A percentile compares a stretch with the other conserved stretches of the same genome.
Evolutionary conservation across 768 basidiomycete genomes (phyloP).

Genomic region (Scleroderma bovista): DNA sequence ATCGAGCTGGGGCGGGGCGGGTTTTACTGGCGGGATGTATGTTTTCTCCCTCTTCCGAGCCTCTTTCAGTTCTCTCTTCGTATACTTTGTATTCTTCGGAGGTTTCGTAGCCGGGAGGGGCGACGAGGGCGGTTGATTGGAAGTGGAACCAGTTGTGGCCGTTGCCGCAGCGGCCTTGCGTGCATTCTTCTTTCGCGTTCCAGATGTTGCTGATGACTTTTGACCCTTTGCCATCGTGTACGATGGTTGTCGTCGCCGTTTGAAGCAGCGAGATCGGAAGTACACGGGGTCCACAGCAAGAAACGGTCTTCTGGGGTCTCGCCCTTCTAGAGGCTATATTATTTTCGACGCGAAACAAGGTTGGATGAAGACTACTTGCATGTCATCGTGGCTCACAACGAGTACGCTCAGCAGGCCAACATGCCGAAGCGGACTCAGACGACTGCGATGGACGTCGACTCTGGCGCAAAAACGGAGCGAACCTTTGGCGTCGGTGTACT

Average conservation of each 20-base stretch:
- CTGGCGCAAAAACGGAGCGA: not conserved
- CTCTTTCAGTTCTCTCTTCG: constrained; percentile 48
- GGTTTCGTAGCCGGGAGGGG: constrained; percentile 31
- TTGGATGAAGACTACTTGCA: not conserved
- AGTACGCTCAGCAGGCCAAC: not conserved
- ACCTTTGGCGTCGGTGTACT: not conserved
- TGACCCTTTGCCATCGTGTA: constrained; percentile 38
- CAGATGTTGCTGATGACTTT: constrained; percentile 80
- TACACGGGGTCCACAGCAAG: not conserved
- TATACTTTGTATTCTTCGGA: constrained; percentile 44
- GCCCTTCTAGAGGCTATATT: too few relatives aligned
- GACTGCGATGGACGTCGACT: not conserved
- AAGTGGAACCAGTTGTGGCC: constrained; percentile 8
- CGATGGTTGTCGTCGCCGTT: not conserved
- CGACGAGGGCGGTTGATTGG: constrained; percentile 28
- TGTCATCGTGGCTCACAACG: not conserved
- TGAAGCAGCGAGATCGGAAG: not conserved
- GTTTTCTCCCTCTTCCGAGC: constrained; percentile 75
- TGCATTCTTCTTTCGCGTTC: constrained; percentile 90
- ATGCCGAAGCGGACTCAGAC: not conserved
- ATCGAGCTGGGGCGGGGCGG: constrained; percentile 67
- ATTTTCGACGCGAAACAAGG: too few relatives aligned
- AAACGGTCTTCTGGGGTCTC: not conserved
- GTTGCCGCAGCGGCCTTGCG: constrained; percentile 51
- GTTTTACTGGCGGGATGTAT: constrained; percentile 84